A percentile compares a stretch with the other conserved stretches of the same genome.
Conservation (phyloP, 179 eudicot genomes). For the Spergularia azorica region DNA sequence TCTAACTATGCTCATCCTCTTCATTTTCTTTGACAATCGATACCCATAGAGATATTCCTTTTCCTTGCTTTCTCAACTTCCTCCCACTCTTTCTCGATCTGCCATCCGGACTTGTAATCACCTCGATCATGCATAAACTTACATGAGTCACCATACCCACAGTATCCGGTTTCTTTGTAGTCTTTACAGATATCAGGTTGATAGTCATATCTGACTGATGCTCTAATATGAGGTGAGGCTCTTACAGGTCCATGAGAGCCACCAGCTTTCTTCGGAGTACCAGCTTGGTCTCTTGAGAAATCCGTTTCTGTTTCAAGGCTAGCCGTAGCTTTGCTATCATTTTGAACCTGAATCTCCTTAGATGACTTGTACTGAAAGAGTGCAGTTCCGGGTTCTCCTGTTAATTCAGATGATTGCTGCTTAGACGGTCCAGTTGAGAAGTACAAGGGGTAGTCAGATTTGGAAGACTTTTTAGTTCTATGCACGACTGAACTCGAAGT, state of each 20-base stretch:
- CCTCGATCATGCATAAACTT: conserved; percentile 97
- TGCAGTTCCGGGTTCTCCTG: conserved; percentile 12
- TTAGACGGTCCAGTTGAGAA: too few relatives aligned
- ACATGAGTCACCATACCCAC: conserved; percentile 67
- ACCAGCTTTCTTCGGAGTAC: conserved; percentile 87
- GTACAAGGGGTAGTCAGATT: too few relatives aligned
- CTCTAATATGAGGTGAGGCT: conserved; percentile 91
- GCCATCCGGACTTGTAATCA: conserved; percentile 97
- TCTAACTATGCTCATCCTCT: too few relatives aligned
- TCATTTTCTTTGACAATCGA: too few relatives aligned
- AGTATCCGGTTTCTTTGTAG: conserved; percentile 89
- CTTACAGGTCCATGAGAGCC: conserved; percentile 95
- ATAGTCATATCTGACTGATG: conserved; percentile 86
- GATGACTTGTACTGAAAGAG: conserved; percentile 82
- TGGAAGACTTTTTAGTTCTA: neutral
- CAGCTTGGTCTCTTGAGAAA: conserved; percentile 71
- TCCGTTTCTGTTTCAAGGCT: conserved; percentile 93
- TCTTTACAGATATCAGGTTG: conserved; percentile 97
- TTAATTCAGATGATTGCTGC: too few relatives aligned
- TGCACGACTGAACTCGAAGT: neutral
- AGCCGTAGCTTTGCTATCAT: conserved; percentile 85
- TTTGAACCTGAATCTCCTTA: conserved; percentile 68
- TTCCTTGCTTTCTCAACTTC: conserved; percentile 78
- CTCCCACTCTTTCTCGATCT: conserved; percentile 92
- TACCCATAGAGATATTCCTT: conserved; percentile 67